These are phyloP conservation scores for Colletotrichum plurivorum DNA, from an alignment of 2,329 filamentous ascomycete species.

Conservation along the genomic window DNA sequence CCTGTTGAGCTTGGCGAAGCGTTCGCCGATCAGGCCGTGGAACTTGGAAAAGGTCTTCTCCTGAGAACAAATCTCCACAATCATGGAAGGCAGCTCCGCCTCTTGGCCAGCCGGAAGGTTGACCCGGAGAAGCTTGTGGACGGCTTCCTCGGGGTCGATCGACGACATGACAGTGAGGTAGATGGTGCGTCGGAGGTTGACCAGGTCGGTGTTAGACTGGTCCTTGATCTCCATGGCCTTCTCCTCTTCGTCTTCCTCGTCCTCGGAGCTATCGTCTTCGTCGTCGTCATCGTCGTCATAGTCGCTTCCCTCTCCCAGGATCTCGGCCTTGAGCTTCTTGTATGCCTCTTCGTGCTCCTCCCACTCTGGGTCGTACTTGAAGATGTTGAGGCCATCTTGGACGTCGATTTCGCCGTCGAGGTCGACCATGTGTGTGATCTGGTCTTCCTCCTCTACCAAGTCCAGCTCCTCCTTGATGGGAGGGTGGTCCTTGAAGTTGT, in stretches of 20 bases:
- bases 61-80: constrained; percentile 96
- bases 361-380: constrained; percentile 93
- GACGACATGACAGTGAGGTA: constrained; percentile 98
- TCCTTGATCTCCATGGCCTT: constrained; percentile 96
- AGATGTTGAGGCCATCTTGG: constrained; percentile 92
- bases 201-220: constrained; percentile 94
- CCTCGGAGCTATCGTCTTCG: constrained; percentile 78
- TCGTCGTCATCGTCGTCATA: constrained; percentile 73
- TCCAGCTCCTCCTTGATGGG: constrained; percentile 94
- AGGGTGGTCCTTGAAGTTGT: constrained; percentile 95
- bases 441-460: constrained; percentile 96
- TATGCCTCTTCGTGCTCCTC: constrained; percentile 94
- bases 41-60: constrained; percentile 98
- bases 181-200: constrained; percentile 93
- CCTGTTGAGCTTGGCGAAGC: constrained; percentile 95
- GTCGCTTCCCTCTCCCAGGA: constrained; percentile 92
- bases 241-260: constrained; percentile 83
- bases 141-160: constrained; percentile 95
- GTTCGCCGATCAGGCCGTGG: constrained; percentile 93
- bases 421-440: constrained; percentile 90
- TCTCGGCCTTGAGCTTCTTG: constrained; percentile 90
- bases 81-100: constrained; percentile 93
- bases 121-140: constrained; percentile 97
- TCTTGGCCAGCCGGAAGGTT: constrained; percentile 90
- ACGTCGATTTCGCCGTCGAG: constrained; percentile 88